A percentile compares a stretch with the other conserved stretches of the same genome.
These are phyloP conservation scores for Prunus fruticosa DNA, from an alignment of 306 rosid genomes.

Conservation along the genomic window DNA sequence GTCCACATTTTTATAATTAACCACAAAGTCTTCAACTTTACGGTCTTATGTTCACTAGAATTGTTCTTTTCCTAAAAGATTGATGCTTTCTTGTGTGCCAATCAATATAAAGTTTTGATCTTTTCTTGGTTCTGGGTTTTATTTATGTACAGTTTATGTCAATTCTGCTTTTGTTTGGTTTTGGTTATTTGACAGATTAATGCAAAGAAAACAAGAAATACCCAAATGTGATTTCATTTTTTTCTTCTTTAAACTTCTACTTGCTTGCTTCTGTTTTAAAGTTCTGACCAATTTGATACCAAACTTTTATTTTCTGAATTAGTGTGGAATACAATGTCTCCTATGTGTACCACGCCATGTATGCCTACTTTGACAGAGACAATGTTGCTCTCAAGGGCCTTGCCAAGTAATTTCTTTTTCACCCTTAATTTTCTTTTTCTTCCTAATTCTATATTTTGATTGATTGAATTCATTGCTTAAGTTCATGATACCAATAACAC, in stretches of 20 bases:
- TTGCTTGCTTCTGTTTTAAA: neutral
- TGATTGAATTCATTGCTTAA: neutral
- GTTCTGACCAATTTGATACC: neutral
- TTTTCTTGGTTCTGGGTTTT: no score
- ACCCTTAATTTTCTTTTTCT: neutral
- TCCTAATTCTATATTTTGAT: neutral
- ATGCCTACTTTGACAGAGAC: constrained; percentile 43
- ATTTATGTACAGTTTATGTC: neutral
- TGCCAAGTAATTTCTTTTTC: constrained; percentile 31
- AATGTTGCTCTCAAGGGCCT: constrained; percentile 45
- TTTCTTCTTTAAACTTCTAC: neutral
- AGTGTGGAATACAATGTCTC: constrained; percentile 43
- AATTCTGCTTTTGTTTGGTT: neutral
- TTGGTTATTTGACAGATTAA: neutral
- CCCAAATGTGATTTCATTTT: neutral
- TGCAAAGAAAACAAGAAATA: no score
- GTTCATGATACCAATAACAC: neutral
- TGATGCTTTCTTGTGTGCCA: neutral
- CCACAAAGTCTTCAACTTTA: no score
- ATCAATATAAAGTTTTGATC: no score
- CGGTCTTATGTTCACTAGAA: neutral
- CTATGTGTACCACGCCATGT: constrained; percentile 41
- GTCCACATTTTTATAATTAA: no score
- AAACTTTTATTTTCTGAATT: constrained; percentile 7
- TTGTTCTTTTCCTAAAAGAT: neutral